Base-by-base conservation (phyloP, 106 monocot genomes). In the Acorus calamus region DNA sequence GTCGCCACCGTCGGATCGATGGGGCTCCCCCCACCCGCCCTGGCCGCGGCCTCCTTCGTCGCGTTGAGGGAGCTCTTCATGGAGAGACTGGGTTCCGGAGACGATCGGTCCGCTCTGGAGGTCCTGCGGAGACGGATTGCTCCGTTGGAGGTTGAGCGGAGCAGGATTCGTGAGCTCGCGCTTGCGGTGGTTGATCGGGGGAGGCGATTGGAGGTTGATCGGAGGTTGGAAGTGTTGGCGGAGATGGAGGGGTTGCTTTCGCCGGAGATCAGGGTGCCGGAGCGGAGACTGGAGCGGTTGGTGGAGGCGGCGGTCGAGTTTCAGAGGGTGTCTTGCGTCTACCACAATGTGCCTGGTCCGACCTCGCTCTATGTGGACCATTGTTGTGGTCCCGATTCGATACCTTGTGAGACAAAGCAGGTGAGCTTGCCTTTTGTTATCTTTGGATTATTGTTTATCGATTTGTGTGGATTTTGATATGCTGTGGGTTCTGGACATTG, bases 341-440 rank as follows among this genome's bases (percentile, higher is more conserved):
- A 86, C 62, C 86, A 86, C 13, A 86, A 86, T 66, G 61, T 60
- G 46, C 79, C 82, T 5, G 77, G 71, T 14, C 79, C 76, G 69
- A 8, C 65, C 8, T 69, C 70, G 10, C 59, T 86, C 70, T 86
- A 64, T 14, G 73, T 71, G 71, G 86, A 86, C 72, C 86, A 86
- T 64, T 53, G 68, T 48, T 86, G 86, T 63, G 49, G 67, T 2
- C 53, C 42, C 7, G 82, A 79, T 14, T 73, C 67, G 11, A 77
- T 86, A 14, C 86, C 86, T 57, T 86, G 73, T 8, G 68, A 64
- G 66, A 82, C 82, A 51, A 59, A 68, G 59, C 86, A 86, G 86
- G 86, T 86, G 6, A 47, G 62, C 28, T 28, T 28, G 28, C 28
- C 28, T 56, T 57, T 43, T 28, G 41, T 65, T 50, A 53, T 46